These are phyloP conservation scores for Parastagonospora nodorum DNA, from an alignment of 2,329 filamentous ascomycete genomes.

Conservation along the genomic window DNA sequence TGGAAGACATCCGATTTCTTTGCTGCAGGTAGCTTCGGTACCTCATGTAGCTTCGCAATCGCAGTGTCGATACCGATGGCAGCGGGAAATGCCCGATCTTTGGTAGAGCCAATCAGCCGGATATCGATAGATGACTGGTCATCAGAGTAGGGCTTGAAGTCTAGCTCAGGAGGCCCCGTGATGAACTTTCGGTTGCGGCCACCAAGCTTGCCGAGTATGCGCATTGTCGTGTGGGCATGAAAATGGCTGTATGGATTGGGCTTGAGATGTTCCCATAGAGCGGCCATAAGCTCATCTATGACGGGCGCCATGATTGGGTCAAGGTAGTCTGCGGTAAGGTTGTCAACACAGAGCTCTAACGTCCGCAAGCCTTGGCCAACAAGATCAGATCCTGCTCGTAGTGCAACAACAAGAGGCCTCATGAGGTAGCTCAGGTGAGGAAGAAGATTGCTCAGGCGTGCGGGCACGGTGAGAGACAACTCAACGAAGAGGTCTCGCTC, in stretches of 20 bases:
- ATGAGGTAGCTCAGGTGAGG: slow-evolving; percentile 96
- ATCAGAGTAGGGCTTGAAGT: slow-evolving; percentile 84
- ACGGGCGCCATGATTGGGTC: slow-evolving; percentile 99
- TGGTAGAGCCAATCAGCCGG: slow-evolving; percentile 84
- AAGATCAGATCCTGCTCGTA: slow-evolving; percentile 88
- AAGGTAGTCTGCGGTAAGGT: slow-evolving; percentile 94
- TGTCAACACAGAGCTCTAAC: slow-evolving; percentile 95
- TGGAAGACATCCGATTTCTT: slow-evolving; percentile 82
- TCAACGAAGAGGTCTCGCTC: slow-evolving; percentile 98
- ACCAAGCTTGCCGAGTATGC: slow-evolving; percentile 94
- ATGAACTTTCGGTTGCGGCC: slow-evolving; percentile 95
- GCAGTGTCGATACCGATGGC: slow-evolving; percentile 87
- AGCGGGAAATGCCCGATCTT: slow-evolving; percentile 84
- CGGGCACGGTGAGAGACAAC: slow-evolving; percentile 92
- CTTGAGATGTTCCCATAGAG: slow-evolving; percentile 91
- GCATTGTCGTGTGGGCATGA: slow-evolving; percentile 95
- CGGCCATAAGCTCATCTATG: slow-evolving; percentile 98
- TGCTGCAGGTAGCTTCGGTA: slow-evolving; percentile 64
- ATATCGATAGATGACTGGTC: slow-evolving; percentile 87
- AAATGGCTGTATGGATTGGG: slow-evolving; percentile 96
- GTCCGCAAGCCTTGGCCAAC: slow-evolving; percentile 94
- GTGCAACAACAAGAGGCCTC: slow-evolving; percentile 93
- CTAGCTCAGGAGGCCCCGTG: slow-evolving; percentile 82
- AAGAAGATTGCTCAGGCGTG: slow-evolving; percentile 88
- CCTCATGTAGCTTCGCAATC: slow-evolving; percentile 83